A percentile compares a stretch with the other conserved stretches of the same genome.
phyloP scores from a whole-genome alignment of 1,139 yeast species.

The Nakaseomyces uthaithaninus region DNA sequence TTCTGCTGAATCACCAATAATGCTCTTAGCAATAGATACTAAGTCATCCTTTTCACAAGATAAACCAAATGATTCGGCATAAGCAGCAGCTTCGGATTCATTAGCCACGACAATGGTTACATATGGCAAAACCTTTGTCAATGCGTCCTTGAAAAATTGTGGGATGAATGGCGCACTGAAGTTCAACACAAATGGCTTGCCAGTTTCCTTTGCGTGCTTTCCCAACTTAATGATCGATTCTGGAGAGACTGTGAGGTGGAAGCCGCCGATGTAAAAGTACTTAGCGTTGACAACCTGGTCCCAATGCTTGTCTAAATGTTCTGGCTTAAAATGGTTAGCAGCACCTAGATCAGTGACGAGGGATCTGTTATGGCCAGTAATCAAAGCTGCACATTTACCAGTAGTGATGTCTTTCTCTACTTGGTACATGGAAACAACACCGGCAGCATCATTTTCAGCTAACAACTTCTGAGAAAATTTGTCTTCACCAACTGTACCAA shows the following conservation, averaged over 20 bases:
- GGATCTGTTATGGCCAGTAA: constrained; percentile 82
- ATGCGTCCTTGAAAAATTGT: constrained; percentile 87
- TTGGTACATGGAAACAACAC: constrained; percentile 80
- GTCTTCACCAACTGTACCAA: constrained; percentile 95
- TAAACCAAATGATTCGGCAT: constrained; percentile 74
- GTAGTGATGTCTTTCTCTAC: constrained; percentile 70
- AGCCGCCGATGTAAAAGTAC: constrained; percentile 89
- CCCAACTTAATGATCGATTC: constrained; percentile 87
- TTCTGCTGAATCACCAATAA: constrained; percentile 53
- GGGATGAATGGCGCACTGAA: constrained; percentile 96
- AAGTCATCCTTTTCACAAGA: constrained; percentile 49
- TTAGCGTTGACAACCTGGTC: constrained; percentile 69
- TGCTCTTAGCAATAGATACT: constrained; percentile 67
- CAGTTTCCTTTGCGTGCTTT: constrained; percentile 78
- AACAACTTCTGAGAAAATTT: constrained; percentile 72
- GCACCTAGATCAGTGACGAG: constrained; percentile 95
- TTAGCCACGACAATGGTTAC: constrained; percentile 90
- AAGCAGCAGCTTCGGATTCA: constrained; percentile 95
- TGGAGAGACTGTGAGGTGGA: constrained; percentile 96
- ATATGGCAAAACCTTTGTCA: constrained; percentile 74
- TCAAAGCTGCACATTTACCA: constrained; percentile 97
- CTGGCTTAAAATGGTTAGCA: constrained; percentile 90
- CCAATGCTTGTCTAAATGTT: constrained; percentile 88
- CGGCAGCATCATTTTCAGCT: constrained; percentile 80
- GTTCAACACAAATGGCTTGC: constrained; percentile 80